These are phyloP conservation scores for Neonectria coccinea DNA, from an alignment of 2,329 filamentous ascomycete genomes.

Conservation along the genomic window DNA sequence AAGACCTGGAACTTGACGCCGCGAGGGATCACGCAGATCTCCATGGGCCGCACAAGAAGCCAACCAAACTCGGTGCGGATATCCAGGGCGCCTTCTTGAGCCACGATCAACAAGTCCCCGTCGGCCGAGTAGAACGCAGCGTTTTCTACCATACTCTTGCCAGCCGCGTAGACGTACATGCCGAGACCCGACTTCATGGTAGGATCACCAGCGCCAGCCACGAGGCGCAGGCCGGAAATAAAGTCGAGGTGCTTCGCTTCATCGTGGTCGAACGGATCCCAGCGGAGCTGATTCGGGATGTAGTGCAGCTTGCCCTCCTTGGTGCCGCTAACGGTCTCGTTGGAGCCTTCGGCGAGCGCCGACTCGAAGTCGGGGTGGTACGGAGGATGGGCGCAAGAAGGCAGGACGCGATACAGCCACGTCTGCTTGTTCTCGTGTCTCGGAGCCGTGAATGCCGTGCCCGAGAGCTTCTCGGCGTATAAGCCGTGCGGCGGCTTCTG, in stretches of 20 bases:
- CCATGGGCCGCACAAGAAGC: slow-evolving; percentile 80
- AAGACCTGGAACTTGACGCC: slow-evolving; percentile 79
- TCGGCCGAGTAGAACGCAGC: slow-evolving; percentile 88
- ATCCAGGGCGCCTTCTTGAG: slow-evolving; percentile 79
- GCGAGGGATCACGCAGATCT: slow-evolving; percentile 81
- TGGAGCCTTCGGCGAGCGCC: slow-evolving; percentile 38
- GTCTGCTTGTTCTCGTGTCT: slow-evolving; percentile 76
- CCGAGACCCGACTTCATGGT: slow-evolving; percentile 83
- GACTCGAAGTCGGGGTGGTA: slow-evolving; percentile 60
- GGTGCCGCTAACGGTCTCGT: slow-evolving; percentile 41
- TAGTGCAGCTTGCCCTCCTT: slow-evolving; percentile 48
- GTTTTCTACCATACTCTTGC: slow-evolving; percentile 79
- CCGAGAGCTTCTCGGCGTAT: slow-evolving; percentile 84
- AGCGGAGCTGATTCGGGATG: slow-evolving; percentile 82
- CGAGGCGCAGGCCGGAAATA: slow-evolving; percentile 70
- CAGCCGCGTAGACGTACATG: slow-evolving; percentile 84
- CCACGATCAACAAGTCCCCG: slow-evolving; percentile 81
- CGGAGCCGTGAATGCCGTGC: slow-evolving; percentile 78
- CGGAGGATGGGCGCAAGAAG: slow-evolving; percentile 70
- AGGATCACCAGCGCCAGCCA: slow-evolving; percentile 84
- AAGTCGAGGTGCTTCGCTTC: slow-evolving; percentile 63
- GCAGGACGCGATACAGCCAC: slow-evolving; percentile 78
- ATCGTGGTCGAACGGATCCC: slow-evolving; percentile 83
- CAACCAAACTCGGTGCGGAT: slow-evolving; percentile 82
- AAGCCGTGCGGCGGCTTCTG: slow-evolving; percentile 83